Base-by-base conservation (phyloP, 2,329 filamentous ascomycete genomes). In the Stagonosporopsis tanaceti region DNA sequence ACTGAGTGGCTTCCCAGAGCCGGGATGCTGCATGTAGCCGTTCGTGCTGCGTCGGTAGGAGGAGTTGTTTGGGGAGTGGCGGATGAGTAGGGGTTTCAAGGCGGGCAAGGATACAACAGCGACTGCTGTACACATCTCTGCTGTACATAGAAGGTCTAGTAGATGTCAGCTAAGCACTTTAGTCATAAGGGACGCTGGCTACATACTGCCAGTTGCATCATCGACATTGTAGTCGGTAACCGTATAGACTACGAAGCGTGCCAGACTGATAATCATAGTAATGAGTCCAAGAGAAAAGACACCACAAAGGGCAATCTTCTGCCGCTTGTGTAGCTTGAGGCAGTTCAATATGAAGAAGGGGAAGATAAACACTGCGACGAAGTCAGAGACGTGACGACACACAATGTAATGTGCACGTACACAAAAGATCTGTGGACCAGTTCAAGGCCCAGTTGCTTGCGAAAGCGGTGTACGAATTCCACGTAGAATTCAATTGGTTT, bases 331-430 rank as follows among this genome's bases (percentile, higher is more conserved):
- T n/a, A 70, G 55, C 35, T 68, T 70, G 2, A 70, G 41, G 41
- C 62, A 60, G n/a, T 48, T 59, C 22, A 68, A 45, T 12, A 70
- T 59, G 54, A 67, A 67, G 51, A 70, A 68, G 0, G 67, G 66
- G 0, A 68, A 47, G 5, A 46, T 45, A n/a, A 70, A 67, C 3
- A 70, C 65, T 51, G 24, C 8, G 8, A 3, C 17, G 2, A 22
- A 22, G 46, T 59, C 24, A 51, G 60, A n/a, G 11, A 15, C 6
- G 17, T 6, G 2, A 8, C 2, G 14, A 38, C 60, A 8, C 52
- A 69, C 65, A 41, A 12, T 8, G 32, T 34, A 3, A n/a, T 8
- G n/a, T 34, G 32, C 15, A 34, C 32, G 32, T 34, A 34, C 32
- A 34, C 15, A 69, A 40, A 0, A 69, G 38, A 47, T 69, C 66